A percentile compares a stretch with the other conserved stretches of the same genome.
Evolutionary conservation across 331 rosid genomes (phyloP).

Genomic region (Rosa hybrid): DNA sequence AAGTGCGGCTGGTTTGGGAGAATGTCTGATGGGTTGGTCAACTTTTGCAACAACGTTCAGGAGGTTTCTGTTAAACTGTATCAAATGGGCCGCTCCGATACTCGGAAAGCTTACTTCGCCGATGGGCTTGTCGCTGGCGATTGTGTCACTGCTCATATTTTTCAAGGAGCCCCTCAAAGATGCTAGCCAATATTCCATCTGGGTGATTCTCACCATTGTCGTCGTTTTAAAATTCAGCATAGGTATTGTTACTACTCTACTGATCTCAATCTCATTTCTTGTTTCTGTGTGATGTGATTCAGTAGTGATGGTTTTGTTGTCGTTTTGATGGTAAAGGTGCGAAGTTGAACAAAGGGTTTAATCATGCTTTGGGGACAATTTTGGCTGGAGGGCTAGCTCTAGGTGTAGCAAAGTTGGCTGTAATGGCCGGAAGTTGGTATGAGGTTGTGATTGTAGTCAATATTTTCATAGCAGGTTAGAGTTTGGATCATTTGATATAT

Average conservation of each 20-base stretch:
- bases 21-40: constrained; percentile 34
- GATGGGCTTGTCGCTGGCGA: constrained; percentile 53
- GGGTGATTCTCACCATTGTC: constrained; percentile 78
- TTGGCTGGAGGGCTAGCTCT: constrained; percentile 71
- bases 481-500: background rate
- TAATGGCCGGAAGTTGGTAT: constrained; percentile 37
- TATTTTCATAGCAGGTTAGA: constrained; percentile 65
- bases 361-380: constrained; percentile 78
- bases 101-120: constrained; percentile 54
- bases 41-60: constrained; percentile 3
- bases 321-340: constrained; percentile 45
- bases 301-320: background rate
- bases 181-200: constrained; percentile 53
- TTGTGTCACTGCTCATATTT: constrained; percentile 55
- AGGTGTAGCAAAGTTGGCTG: constrained; percentile 47
- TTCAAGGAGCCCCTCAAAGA: constrained; percentile 43
- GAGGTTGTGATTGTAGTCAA: constrained; percentile 46
- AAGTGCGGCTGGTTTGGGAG: constrained; percentile 27
- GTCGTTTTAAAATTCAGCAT: constrained; percentile 84
- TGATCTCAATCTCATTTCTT: background rate
- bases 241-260: constrained; percentile 31
- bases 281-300: background rate
- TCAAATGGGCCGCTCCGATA: constrained; percentile 70
- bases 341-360: constrained; percentile 72
- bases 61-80: constrained; percentile 19